Evolutionary conservation across 768 basidiomycete species (phyloP).

Genomic region (Clavulina sp.): DNA sequence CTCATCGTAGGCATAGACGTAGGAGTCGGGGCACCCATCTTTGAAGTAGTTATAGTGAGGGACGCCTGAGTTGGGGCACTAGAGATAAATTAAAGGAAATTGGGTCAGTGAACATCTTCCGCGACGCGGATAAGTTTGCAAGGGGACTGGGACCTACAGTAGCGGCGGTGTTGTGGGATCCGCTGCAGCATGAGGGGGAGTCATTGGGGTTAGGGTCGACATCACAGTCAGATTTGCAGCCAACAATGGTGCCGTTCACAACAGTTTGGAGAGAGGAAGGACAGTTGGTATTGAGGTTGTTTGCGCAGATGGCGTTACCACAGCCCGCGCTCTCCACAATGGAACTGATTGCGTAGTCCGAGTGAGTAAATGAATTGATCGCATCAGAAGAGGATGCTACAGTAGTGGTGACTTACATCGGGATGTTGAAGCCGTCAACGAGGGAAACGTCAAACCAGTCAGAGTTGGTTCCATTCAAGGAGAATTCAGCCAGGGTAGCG

Average conservation of each 20-base stretch:
- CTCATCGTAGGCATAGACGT: constrained; percentile 39
- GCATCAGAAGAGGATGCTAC: no score
- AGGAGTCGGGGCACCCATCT: constrained; percentile 16
- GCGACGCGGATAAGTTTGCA: not conserved
- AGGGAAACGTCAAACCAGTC: constrained; percentile 11
- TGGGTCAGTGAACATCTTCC: not conserved
- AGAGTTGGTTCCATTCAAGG: not conserved
- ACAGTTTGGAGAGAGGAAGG: not conserved
- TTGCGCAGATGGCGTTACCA: constrained; percentile 10
- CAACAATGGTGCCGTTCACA: no score
- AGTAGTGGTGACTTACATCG: no score
- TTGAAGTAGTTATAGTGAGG: constrained; percentile 13
- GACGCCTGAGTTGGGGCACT: no score
- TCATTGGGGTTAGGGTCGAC: constrained; percentile 13
- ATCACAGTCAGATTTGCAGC: constrained; percentile 13
- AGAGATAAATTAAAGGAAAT: not conserved
- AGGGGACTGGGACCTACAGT: constrained; percentile 3
- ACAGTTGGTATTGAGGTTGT: constrained; percentile 8
- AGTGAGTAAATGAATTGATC: no score
- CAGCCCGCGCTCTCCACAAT: no score
- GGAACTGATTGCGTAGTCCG: no score
- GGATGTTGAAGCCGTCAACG: constrained; percentile 11
- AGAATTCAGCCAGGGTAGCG: constrained; percentile 10
- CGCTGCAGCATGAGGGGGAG: constrained; percentile 14
- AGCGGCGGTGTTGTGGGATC: constrained; percentile 10